Conservation (phyloP, 352 stramenopile genomes). For the Phytopythium litorale region DNA sequence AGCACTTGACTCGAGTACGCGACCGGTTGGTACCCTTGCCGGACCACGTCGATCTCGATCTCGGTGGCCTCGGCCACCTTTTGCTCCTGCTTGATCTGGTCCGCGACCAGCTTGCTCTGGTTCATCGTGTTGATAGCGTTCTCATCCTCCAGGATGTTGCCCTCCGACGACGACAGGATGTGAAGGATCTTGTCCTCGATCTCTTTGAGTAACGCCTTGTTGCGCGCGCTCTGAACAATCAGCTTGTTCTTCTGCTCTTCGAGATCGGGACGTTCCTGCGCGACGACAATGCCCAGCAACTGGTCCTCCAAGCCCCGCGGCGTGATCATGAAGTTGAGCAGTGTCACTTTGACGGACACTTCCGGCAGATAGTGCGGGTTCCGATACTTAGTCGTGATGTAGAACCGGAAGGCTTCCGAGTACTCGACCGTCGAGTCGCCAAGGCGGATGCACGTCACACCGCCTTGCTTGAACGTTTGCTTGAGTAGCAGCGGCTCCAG, state of each 20-base stretch:
- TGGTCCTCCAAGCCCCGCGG: constrained; percentile 91
- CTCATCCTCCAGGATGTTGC: constrained; percentile 94
- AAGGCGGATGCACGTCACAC: constrained; percentile 90
- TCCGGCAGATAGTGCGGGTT: constrained; percentile 94
- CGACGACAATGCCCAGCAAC: constrained; percentile 91
- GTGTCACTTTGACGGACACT: constrained; percentile 91
- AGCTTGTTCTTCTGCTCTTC: constrained; percentile 93
- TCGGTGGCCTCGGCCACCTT: constrained; percentile 88
- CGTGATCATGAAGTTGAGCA: constrained; percentile 97
- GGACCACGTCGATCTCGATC: constrained; percentile 88
- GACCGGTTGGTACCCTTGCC: constrained; percentile 86
- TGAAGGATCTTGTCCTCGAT: constrained; percentile 94
- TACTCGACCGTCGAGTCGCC: constrained; percentile 93
- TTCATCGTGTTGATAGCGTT: constrained; percentile 93
- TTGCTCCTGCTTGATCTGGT: constrained; percentile 94
- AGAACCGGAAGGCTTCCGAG: constrained; percentile 90
- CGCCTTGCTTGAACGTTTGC: constrained; percentile 93
- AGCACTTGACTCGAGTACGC: constrained; percentile 89
- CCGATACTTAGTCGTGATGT: constrained; percentile 93
- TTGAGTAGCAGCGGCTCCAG: constrained; percentile 93
- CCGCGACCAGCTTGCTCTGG: constrained; percentile 85
- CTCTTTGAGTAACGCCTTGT: constrained; percentile 90
- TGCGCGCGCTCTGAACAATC: constrained; percentile 90
- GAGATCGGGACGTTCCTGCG: constrained; percentile 89
- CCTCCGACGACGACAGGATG: constrained; percentile 88